These are phyloP conservation scores for Phytopythium ostracodes DNA, from an alignment of 352 stramenopile genomes.

Conservation along the genomic window DNA sequence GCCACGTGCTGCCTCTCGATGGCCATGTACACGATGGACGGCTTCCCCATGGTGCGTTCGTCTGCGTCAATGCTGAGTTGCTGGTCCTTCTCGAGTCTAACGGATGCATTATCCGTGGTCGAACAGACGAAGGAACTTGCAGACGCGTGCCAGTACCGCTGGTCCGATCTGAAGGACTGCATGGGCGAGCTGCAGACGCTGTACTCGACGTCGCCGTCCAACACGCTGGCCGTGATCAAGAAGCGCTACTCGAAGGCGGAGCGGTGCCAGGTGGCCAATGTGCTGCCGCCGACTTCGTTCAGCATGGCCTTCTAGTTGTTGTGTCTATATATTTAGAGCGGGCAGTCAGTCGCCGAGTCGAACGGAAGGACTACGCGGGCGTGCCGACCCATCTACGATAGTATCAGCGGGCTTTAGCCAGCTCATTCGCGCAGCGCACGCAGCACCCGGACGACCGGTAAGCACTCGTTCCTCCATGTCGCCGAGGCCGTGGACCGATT, in stretches of 20 bases:
- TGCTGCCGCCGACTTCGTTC: conserved; percentile 69
- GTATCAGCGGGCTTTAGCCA: neutral
- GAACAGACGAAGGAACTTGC: conserved; percentile 72
- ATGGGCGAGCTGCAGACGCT: conserved; percentile 79
- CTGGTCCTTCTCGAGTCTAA: too few relatives aligned
- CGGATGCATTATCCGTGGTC: conserved; percentile 1
- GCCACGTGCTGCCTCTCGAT: conserved; percentile 82
- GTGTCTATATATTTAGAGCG: conserved; percentile 50
- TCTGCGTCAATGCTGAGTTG: too few relatives aligned
- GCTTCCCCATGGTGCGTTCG: conserved; percentile 73
- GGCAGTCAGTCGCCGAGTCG: neutral
- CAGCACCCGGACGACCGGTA: too few relatives aligned
- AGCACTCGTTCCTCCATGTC: neutral
- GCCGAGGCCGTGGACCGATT: neutral
- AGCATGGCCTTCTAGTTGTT: conserved; percentile 80
- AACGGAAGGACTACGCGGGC: neutral
- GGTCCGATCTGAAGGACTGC: conserved; percentile 75
- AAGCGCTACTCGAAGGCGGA: conserved; percentile 88
- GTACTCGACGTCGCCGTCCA: conserved; percentile 77
- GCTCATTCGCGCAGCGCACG: neutral
- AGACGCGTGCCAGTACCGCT: conserved; percentile 76
- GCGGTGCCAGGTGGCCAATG: conserved; percentile 67
- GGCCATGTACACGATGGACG: conserved; percentile 82
- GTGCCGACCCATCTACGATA: neutral
- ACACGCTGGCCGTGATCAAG: conserved; percentile 85